Conservation (phyloP, 73 alveolate genomes). For the Symbiodinium natans region DNA sequence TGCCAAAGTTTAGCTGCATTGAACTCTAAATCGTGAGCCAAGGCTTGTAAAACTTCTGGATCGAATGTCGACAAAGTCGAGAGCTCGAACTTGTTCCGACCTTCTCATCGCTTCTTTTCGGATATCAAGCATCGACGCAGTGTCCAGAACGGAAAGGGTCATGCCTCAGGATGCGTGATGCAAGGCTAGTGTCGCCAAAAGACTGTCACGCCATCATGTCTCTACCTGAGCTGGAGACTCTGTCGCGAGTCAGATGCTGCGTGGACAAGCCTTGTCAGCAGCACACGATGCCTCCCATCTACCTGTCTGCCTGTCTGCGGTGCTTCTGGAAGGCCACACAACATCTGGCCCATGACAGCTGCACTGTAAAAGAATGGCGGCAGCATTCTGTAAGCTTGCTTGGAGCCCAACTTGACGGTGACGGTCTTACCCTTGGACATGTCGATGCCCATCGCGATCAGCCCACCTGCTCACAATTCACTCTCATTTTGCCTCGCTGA, state of each 20-base stretch:
- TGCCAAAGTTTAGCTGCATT: too few species aligned
- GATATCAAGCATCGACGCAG: constrained; percentile 51
- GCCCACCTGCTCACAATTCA: constrained; percentile 15
- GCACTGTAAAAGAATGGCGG: too few species aligned
- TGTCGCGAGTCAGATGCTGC: constrained; percentile 79
- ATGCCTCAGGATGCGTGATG: background rate
- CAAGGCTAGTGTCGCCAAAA: too few species aligned
- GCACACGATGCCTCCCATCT: too few species aligned
- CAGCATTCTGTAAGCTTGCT: background rate
- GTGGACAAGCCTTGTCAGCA: constrained; percentile 38
- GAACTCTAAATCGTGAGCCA: too few species aligned
- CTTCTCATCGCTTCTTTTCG: constrained; percentile 35
- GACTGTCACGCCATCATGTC: background rate
- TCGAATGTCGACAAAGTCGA: background rate
- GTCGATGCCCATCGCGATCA: constrained; percentile 91
- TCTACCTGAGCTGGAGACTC: background rate
- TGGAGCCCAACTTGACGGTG: constrained; percentile 10
- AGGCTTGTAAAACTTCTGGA: background rate
- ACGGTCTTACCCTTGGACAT: constrained; percentile 82
- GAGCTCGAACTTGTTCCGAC: too few species aligned
- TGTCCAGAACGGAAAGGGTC: constrained; percentile 46
- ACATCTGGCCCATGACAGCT: too few species aligned
- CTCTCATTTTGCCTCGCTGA: background rate
- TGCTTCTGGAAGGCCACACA: too few species aligned
- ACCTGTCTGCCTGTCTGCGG: too few species aligned